Evolutionary conservation across 2,329 filamentous ascomycete genomes (phyloP).

Genomic region (Penicillium hordei): DNA sequence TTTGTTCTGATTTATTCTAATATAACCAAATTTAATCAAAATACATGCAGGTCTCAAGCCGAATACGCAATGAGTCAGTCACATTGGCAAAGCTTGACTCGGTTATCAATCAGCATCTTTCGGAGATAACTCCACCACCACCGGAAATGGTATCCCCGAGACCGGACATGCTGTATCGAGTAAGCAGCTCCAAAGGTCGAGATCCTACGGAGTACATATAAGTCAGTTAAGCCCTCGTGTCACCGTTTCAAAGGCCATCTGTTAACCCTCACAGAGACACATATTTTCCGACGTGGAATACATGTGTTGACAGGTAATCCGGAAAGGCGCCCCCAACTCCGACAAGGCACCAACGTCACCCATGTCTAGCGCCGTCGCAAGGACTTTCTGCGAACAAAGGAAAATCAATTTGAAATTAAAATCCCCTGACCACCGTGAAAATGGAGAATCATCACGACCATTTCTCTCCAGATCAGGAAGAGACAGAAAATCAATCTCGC

Average conservation of each 20-base stretch:
- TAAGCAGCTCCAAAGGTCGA: neutral
- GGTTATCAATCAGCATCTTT: slow-evolving; percentile 3
- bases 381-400: neutral
- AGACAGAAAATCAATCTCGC: slow-evolving; percentile 2
- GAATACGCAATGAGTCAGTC: neutral
- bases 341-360: neutral
- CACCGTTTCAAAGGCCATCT: neutral
- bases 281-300: neutral
- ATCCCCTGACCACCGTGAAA: neutral
- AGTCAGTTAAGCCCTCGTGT: neutral
- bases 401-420: neutral
- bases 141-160: neutral
- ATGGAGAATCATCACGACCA: slow-evolving; percentile 15
- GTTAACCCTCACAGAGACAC: neutral
- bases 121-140: neutral
- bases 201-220: neutral
- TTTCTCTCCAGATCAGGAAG: slow-evolving; percentile 6
- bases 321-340: neutral
- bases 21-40: too few relatives aligned
- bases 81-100: neutral
- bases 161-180: neutral
- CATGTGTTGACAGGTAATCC: neutral
- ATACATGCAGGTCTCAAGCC: too few relatives aligned
- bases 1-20: too few relatives aligned
- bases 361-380: slow-evolving; percentile 2